phyloP scores from a whole-genome alignment of 768 basidiomycete genomes.

The Psilocybe subaeruginosa region DNA sequence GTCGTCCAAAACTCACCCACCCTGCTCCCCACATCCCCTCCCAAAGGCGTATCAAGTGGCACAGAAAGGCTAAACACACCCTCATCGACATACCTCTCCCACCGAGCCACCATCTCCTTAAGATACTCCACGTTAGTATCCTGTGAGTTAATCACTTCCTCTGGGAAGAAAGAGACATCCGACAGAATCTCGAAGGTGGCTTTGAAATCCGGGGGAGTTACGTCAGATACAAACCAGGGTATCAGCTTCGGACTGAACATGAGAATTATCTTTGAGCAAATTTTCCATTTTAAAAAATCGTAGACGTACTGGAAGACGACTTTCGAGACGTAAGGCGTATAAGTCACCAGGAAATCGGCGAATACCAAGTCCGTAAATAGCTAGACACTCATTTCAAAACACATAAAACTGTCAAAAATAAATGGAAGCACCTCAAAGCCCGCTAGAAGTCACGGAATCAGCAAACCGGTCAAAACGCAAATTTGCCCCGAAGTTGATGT shows the following conservation, averaged over 20 bases:
- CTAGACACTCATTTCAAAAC: slow-evolving; percentile 38
- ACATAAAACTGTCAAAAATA: neutral
- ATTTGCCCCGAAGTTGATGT: too few relatives aligned
- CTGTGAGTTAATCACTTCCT: slow-evolving; percentile 26
- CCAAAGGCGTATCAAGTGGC: slow-evolving; percentile 58
- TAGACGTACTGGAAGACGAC: slow-evolving; percentile 87
- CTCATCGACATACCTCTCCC: slow-evolving; percentile 68
- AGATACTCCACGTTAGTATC: slow-evolving; percentile 42
- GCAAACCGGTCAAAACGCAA: neutral
- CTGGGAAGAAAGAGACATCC: slow-evolving; percentile 63
- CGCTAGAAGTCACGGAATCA: slow-evolving; percentile 45
- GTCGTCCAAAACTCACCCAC: slow-evolving; percentile 71
- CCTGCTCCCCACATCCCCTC: slow-evolving; percentile 31
- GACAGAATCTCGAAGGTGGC: slow-evolving; percentile 60
- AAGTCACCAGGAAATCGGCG: slow-evolving; percentile 90
- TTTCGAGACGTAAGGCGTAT: slow-evolving; percentile 79
- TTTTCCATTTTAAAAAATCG: neutral
- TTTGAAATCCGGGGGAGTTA: slow-evolving; percentile 84
- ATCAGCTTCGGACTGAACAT: slow-evolving; percentile 81
- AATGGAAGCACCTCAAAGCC: slow-evolving; percentile 77
- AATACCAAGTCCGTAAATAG: slow-evolving; percentile 93
- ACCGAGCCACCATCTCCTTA: slow-evolving; percentile 63
- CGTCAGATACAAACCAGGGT: slow-evolving; percentile 98
- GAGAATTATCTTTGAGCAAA: neutral
- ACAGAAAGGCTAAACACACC: slow-evolving; percentile 79